A percentile compares a stretch with the other conserved stretches of the same genome.
Evolutionary conservation across 2,329 filamentous ascomycete genomes (phyloP).

Genomic region (Fusarium sp.): DNA sequence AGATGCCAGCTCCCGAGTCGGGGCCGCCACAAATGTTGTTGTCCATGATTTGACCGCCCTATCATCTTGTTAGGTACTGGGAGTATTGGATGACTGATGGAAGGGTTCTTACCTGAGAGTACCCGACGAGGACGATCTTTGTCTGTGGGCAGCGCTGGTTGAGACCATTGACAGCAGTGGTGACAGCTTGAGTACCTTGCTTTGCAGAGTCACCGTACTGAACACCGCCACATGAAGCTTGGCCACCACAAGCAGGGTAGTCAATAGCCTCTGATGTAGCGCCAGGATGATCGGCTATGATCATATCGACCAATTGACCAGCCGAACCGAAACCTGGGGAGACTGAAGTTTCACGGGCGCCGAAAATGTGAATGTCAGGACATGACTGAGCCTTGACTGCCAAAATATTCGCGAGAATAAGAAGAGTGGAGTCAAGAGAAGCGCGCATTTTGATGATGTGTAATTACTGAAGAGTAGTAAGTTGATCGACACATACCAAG

Average conservation of each 20-base stretch:
- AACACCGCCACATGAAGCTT: slow-evolving; percentile 64
- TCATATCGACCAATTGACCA: slow-evolving; percentile 59
- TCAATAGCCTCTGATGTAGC: slow-evolving; percentile 63
- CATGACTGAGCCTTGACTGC: slow-evolving; percentile 42
- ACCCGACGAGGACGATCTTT: slow-evolving; percentile 68
- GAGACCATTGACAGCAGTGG: slow-evolving; percentile 66
- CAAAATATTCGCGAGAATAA: slow-evolving; percentile 12
- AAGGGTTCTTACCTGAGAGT: slow-evolving; percentile 57
- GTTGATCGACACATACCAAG: too few species aligned
- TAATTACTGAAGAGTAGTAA: too few species aligned
- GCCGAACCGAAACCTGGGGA: slow-evolving; percentile 62
- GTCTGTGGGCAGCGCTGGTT: slow-evolving; percentile 65
- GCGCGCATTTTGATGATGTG: slow-evolving; percentile 23
- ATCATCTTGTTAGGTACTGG: accelerated
- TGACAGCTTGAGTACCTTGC: slow-evolving; percentile 67
- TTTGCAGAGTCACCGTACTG: slow-evolving; percentile 68
- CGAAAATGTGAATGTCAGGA: slow-evolving; percentile 56
- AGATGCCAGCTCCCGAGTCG: slow-evolving; percentile 56
- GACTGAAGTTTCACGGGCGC: slow-evolving; percentile 59
- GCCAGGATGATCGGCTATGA: slow-evolving; percentile 58
- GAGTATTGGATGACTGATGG: accelerated
- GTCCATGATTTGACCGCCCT: slow-evolving; percentile 72
- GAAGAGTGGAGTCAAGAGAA: slow-evolving; percentile 5
- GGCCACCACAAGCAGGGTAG: slow-evolving; percentile 72
- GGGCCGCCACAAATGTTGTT: slow-evolving; percentile 70